phyloP scores from a whole-genome alignment of 2,329 filamentous ascomycete species.

The Teratosphaeria viscida region DNA sequence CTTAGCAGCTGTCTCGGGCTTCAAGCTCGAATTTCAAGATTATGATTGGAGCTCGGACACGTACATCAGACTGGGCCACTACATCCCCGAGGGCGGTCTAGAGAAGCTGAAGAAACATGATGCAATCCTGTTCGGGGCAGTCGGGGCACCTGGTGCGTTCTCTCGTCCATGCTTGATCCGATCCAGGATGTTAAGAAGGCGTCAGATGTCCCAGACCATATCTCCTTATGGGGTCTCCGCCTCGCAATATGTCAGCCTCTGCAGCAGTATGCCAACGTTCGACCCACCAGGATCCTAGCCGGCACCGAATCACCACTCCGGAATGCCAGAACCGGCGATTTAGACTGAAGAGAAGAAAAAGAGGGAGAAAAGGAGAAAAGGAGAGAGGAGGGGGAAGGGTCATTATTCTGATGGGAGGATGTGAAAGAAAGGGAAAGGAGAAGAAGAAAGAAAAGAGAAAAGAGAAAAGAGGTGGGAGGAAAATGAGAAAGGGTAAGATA shows the following conservation, averaged over 20 bases:
- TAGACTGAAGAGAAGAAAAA: too few species aligned
- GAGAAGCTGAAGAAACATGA: conserved; percentile 49
- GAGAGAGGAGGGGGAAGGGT: too few species aligned
- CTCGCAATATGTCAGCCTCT: conserved; percentile 46
- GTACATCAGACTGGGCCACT: conserved; percentile 55
- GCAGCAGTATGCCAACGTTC: conserved; percentile 48
- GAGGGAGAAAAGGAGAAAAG: too few species aligned
- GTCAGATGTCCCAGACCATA: conserved; percentile 45
- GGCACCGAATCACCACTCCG: conserved; percentile 50
- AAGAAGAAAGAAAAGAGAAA: too few species aligned
- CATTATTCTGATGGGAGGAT: too few species aligned
- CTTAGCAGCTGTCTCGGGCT: conserved; percentile 41
- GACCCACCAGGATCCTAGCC: conserved; percentile 50
- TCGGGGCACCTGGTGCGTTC: conserved; percentile 46
- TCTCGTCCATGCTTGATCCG: background rate
- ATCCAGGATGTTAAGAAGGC: background rate
- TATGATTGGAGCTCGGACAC: conserved; percentile 59
- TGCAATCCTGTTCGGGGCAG: conserved; percentile 58
- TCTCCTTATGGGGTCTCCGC: conserved; percentile 47
- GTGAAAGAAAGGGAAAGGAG: too few species aligned
- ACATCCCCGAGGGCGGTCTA: conserved; percentile 52
- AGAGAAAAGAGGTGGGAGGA: too few species aligned
- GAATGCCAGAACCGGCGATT: conserved; percentile 41
- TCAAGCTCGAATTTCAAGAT: conserved; percentile 50
- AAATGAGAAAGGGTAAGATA: too few species aligned